Base-by-base conservation (phyloP, 257 asterid genomes). In the Solanum lignicaule region DNA sequence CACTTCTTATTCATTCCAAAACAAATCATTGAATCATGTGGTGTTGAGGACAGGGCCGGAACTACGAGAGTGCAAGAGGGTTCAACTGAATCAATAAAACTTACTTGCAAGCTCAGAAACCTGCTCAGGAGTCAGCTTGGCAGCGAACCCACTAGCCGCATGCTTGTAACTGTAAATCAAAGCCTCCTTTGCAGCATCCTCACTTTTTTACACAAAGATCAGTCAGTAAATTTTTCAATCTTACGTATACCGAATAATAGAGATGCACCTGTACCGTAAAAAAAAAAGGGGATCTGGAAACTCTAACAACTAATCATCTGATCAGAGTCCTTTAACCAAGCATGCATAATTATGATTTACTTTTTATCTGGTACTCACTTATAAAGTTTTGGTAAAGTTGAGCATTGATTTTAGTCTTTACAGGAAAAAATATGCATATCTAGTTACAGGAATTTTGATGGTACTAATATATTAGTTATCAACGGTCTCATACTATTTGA, bases 71-170 rank as follows among this genome's bases (percentile, higher is more conserved):
- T 55, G n/a, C 66, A 46, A 46, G 58, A n/a, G n/a, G 65, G 65
- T 18, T 55, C 25, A 60, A 21, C 13, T 60, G 29, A 60, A 60
- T 23, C 33, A 46, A 38, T 27, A 21, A 8, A 69, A 65, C 90
- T 76, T 78, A 88, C 90, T 85, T 79, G 86, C 36, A 73, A 88
- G 82, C 43, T 76, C 46, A 33, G 78, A 33, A 27, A 65, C 90
- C 69, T 88, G 90, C 23, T 79, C 83, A 85, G 90, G 88, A 76
- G 90, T 88, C 52, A 88, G 43, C 72, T 85, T 88, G 83, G 88
- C 90, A 25, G 90, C 68, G 83, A 85, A 85, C 32, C 90, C 90
- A 76, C 86, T 58, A 43, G 60, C 83, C 5, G 86, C 86, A 20
- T 75, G 58, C 75, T 60, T 85, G 88, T 88, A 88, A 62, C 78